Base-by-base conservation (phyloP, 2,329 filamentous ascomycete species). In the Epichloe sibirici region DNA sequence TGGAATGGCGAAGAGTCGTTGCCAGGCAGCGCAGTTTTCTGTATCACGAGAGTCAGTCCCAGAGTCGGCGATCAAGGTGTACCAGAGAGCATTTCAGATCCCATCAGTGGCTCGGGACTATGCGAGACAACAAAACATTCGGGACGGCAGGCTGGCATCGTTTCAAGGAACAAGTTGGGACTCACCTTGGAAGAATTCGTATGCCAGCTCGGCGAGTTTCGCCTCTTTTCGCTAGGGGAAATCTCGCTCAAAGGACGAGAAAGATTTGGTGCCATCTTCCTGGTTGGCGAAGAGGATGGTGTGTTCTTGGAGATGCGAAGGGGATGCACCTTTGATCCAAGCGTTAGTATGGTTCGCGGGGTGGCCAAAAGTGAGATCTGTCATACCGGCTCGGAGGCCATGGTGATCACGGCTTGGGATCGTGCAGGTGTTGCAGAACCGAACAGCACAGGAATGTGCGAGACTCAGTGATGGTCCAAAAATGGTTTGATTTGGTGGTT, bases 121-220 rank as follows among this genome's bases (percentile, higher is more conserved):
- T 28, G 49, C 42, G 34, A 51, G 34, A 38, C 31, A 51, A 15
- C 12, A 17, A 38, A 44, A n/a, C 37, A 49, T 28, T 28, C 13
- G n/a, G 39, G 21, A 34, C 34, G 31, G 43, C 15, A 12, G 44
- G 13, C n/a, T 17, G n/a, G 47, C 21, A 17, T 38, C 31, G 45
- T n/a, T 8, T 3, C n/a, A 25, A 13, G 15, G 23, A 35, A 42
- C 34, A 34, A 35, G 13, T 47, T 4, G 35, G 23, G n/a, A 59
- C 68, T 35, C 58, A 70, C 69, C 68, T 70, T 69, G 46, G 69
- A 66, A 38, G 66, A 65, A 25, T 59, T 57, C 67, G 90, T 86
- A 63, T 86, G 90, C 81, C 85, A 95, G 74, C 86, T 94, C 51
- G 90, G 90, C 49, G 90, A 96, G 73, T 97, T 97, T 62, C 90